Percentiles rank a stretch among this genome's conserved stretches.
Evolutionary conservation across 352 stramenopile genomes (phyloP).

Genomic region (Phytophthora macrochlamydospora): DNA sequence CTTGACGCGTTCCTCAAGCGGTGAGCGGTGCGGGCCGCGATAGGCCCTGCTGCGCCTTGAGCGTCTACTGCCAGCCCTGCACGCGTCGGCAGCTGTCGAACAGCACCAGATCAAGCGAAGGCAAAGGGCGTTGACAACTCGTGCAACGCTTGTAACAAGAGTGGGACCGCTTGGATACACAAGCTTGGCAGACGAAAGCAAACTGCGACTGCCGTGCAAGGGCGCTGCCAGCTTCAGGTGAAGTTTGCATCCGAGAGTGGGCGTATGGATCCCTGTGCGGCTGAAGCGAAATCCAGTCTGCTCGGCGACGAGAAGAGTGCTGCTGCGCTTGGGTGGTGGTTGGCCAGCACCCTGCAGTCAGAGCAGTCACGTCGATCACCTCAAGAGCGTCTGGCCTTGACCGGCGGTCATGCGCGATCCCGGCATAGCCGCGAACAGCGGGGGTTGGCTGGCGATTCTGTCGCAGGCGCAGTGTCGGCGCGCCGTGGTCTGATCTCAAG

Average conservation of each 20-base stretch:
- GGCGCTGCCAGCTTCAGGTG: no score
- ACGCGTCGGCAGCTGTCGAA: background rate
- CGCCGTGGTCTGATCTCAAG: conserved; percentile 17
- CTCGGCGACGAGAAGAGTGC: no score
- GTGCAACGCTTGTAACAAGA: no score
- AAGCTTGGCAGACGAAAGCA: no score
- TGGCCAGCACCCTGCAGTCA: background rate
- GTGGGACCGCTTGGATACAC: no score
- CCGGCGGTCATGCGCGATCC: conserved; percentile 16
- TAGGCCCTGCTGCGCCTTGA: no score
- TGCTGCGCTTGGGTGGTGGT: background rate
- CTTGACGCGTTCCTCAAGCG: conserved; percentile 53
- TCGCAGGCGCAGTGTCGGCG: conserved; percentile 28
- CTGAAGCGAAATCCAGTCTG: background rate
- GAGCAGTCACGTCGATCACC: conserved; percentile 3
- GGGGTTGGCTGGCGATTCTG: background rate
- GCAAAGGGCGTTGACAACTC: no score
- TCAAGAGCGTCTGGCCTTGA: conserved; percentile 4
- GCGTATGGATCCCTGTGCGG: background rate
- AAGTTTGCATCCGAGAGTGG: no score
- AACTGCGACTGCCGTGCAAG: no score
- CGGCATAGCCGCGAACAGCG: conserved; percentile 23
- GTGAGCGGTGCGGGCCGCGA: conserved; percentile 3
- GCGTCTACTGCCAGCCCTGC: background rate
- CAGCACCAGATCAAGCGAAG: no score